A percentile compares a stretch with the other conserved stretches of the same genome.
Evolutionary conservation across 2,329 filamentous ascomycete species (phyloP).

Genomic region (Talaromyces verruculosus): DNA sequence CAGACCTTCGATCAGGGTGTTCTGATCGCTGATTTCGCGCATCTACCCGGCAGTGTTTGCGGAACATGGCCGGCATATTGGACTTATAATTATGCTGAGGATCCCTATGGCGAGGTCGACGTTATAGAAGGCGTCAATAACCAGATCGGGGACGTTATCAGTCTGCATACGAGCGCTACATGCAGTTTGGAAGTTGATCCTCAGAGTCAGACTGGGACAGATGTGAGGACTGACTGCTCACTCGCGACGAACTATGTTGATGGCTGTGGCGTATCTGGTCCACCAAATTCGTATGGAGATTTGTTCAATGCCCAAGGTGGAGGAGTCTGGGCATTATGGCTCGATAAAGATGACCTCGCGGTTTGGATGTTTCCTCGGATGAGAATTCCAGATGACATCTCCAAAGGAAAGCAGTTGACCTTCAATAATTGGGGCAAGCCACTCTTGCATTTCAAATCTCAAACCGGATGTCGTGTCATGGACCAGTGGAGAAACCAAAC

Average conservation of each 20-base stretch:
- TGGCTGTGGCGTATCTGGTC: conserved; percentile 62
- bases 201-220: conserved; percentile 48
- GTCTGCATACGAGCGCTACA: conserved; percentile 64
- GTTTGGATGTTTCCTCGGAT: conserved; percentile 81
- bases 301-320: conserved; percentile 70
- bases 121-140: conserved; percentile 75
- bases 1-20: conserved; percentile 48
- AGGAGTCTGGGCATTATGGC: conserved; percentile 73
- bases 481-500: conserved; percentile 69
- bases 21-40: conserved; percentile 49
- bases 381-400: conserved; percentile 64
- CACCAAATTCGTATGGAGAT: conserved; percentile 59
- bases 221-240: conserved; percentile 59
- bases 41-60: conserved; percentile 50
- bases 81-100: conserved; percentile 28
- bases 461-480: conserved; percentile 69
- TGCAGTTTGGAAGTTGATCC: conserved; percentile 57
- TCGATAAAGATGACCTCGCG: conserved; percentile 69
- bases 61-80: conserved; percentile 55
- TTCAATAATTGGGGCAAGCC: conserved; percentile 68
- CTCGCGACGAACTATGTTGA: conserved; percentile 45
- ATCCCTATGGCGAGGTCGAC: conserved; percentile 68
- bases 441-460: conserved; percentile 50
- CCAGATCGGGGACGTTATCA: conserved; percentile 59
- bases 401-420: conserved; percentile 56